phyloP scores from a whole-genome alignment of 2,329 filamentous ascomycete species.

The Botrytis sinoallii region DNA sequence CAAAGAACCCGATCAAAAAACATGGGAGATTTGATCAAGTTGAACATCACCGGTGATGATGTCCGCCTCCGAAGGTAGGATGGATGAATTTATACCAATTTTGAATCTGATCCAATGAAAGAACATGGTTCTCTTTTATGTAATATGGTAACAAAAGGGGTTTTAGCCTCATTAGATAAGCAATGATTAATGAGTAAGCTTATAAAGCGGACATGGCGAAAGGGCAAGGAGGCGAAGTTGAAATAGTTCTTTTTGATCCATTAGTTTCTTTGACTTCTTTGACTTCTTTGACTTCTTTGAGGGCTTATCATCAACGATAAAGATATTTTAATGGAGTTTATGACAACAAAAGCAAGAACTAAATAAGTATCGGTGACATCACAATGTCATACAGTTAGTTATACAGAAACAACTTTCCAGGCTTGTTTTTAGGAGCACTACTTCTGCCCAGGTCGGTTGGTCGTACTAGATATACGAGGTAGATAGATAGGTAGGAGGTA shows the following conservation, averaged over 20 bases:
- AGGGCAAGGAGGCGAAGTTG: not conserved
- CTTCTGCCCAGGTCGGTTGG: not conserved
- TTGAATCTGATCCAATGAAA: not conserved
- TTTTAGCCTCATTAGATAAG: not conserved
- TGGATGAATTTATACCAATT: not conserved
- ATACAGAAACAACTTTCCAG: not conserved
- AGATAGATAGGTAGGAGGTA: not conserved
- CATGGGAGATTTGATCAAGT: not conserved
- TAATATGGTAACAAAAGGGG: not conserved
- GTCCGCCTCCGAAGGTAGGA: not conserved
- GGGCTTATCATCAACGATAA: not conserved
- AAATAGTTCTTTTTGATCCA: not conserved
- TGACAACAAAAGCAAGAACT: not conserved
- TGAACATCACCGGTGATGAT: not conserved
- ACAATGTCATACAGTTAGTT: not conserved
- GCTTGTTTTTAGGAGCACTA: not conserved
- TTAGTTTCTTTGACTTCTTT: not conserved
- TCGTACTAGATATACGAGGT: not conserved
- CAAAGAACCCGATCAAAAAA: not conserved
- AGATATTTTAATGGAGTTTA: not conserved
- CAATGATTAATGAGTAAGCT: not conserved
- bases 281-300: not conserved
- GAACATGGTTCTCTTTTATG: not conserved
- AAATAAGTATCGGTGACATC: not conserved
- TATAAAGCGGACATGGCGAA: not conserved